Evolutionary conservation across 371 early-diverging fungal genomes (phyloP), one percentile per base, ranked within the genome.

Genomic region (Mycotypha africana): DNA sequence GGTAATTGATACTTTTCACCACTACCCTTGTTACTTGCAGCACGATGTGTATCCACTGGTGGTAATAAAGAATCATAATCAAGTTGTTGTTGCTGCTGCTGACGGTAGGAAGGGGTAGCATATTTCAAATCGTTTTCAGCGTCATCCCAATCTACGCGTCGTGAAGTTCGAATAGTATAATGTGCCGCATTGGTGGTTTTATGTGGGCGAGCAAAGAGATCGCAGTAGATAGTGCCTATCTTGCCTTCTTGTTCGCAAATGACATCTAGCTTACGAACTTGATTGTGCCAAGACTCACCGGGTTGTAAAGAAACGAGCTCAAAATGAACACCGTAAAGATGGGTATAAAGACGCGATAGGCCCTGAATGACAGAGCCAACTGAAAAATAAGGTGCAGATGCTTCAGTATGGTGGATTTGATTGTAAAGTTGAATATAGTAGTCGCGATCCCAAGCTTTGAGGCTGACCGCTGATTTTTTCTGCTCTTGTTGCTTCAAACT

Each of bases 211-310:
- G 65, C 56, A 59, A 86, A 91, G 31, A 96, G 66, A 58, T 98
- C 98, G 49, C 93, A 93, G 58, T 97, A 98, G 9, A 98, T 89
- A 1, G 85, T 81, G 12, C 97, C 98, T 37, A 95, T 78, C 34
- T 77, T 69, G 23, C 84, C 88, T 23, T 89, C 91, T 19, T 63
- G 53, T 57, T 94, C 93, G 55, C 91, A 89, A 12, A 93, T 65
- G 0, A 91, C 96, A 37, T 89, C 83, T 16, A 96, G 58, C 56
- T 90, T 91, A 23, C 87, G 78, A 2, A 97, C 96, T 21, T 90
- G 87, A 0, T 74, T 64, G 55, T 94, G 88, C 97, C 98, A 97
- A 1, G 79, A 60, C 62, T 95, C 95, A 6, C 86, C 88, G 0
- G 77, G 69, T 19, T 65, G 56, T 10, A 81, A 60, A 12, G 62